A percentile compares a stretch with the other conserved stretches of the same genome.
Evolutionary conservation across 306 rosid genomes (phyloP).

Genomic region (Arachis stenosperma): DNA sequence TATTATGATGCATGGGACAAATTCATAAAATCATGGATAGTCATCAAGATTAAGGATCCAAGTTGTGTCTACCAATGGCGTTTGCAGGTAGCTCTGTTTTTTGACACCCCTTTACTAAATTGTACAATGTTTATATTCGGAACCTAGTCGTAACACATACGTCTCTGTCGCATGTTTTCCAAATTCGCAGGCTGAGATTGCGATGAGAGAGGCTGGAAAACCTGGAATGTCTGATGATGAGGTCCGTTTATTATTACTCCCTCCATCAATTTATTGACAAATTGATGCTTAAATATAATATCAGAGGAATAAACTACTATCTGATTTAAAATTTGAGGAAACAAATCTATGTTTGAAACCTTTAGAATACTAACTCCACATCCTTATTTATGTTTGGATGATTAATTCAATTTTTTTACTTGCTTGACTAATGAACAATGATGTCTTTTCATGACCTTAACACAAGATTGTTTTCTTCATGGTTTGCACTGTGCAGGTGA

Average conservation of each 20-base stretch:
- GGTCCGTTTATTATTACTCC: slow-evolving; percentile 42
- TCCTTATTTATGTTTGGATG: background rate
- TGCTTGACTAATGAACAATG: background rate
- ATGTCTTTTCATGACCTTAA: slow-evolving; percentile 20
- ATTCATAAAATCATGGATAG: slow-evolving; percentile 80
- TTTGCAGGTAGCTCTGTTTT: slow-evolving; percentile 60
- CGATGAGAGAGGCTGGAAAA: slow-evolving; percentile 95
- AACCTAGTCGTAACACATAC: slow-evolving; percentile 23
- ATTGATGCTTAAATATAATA: too few relatives aligned
- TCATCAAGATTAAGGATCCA: slow-evolving; percentile 86
- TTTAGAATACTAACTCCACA: background rate
- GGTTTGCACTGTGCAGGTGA: slow-evolving; percentile 56
- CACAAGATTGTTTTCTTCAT: slow-evolving; percentile 23
- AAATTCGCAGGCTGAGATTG: slow-evolving; percentile 89
- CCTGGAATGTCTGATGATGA: slow-evolving; percentile 94
- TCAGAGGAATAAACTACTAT: too few relatives aligned
- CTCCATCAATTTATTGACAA: too few relatives aligned
- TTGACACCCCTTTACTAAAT: slow-evolving; percentile 22
- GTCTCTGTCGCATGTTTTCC: slow-evolving; percentile 12
- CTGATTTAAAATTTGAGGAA: too few relatives aligned
- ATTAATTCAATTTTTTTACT: background rate
- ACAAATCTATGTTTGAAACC: too few relatives aligned
- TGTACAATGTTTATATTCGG: slow-evolving; percentile 6
- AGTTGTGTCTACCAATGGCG: slow-evolving; percentile 89
- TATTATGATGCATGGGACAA: slow-evolving; percentile 94